Conservation (phyloP, 768 basidiomycete genomes). For the Glaciozyma martinii region DNA sequence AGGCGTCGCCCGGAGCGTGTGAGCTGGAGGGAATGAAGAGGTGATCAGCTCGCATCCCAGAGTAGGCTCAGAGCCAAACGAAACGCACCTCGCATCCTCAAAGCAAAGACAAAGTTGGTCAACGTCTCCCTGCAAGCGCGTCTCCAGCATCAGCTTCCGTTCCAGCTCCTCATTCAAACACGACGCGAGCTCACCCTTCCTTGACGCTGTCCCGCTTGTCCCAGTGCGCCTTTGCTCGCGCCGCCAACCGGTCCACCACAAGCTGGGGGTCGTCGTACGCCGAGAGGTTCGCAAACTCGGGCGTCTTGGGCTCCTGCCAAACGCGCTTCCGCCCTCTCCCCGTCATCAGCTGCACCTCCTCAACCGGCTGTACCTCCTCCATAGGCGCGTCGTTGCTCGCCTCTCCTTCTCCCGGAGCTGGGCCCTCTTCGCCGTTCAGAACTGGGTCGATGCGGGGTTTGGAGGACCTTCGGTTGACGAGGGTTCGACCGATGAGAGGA, state of each 20-base stretch:
- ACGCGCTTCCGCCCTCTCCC: neutral
- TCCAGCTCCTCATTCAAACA: too few species aligned
- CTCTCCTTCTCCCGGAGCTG: neutral
- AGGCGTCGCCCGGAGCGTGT: too few species aligned
- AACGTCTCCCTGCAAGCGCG: constrained; percentile 17
- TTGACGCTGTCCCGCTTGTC: constrained; percentile 28
- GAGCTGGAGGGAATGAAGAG: too few species aligned
- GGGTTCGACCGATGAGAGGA: constrained; percentile 16
- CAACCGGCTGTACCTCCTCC: too few species aligned
- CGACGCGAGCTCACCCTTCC: constrained; percentile 14
- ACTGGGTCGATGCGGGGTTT: neutral
- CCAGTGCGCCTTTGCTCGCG: constrained; percentile 24
- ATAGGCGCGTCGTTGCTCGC: neutral
- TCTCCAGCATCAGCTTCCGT: neutral
- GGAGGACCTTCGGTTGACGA: neutral
- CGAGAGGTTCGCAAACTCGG: constrained; percentile 21
- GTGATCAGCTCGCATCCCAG: too few species aligned
- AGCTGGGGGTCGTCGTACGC: constrained; percentile 17
- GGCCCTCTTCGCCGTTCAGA: too few species aligned
- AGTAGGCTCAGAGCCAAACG: neutral
- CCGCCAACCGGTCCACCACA: constrained; percentile 20
- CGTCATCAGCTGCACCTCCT: neutral
- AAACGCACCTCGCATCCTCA: constrained; percentile 17
- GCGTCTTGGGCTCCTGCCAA: constrained; percentile 26
- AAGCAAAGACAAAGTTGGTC: constrained; percentile 26